Evolutionary conservation across 192 early-diverging fungal species (phyloP), one percentile per base, ranked within the genome.

Genomic region (Spizellomyces sp.): DNA sequence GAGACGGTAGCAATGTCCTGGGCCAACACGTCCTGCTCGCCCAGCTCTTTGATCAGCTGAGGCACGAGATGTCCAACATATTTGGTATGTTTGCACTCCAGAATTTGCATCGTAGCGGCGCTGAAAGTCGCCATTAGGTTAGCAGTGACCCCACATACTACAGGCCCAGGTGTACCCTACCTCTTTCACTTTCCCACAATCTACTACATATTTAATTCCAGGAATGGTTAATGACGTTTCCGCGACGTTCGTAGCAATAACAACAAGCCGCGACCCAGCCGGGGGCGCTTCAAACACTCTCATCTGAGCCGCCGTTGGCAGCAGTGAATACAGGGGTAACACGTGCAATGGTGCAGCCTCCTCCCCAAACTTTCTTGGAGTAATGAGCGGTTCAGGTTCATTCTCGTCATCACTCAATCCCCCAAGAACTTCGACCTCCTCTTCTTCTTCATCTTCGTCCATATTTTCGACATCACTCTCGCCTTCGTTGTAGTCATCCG

Each of bases 181-280:
- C 27, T 36, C 27, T 73, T 99, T 99, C 14, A 89, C 92, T 70
- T 97, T 96, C 17, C 96, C 97, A 15, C 90, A 86, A 77, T 99
- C 97, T 6, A 99, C 91, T 5, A 99, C 97, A 73, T 98, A 98
- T 17, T 89, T 87, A 66, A 99, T 92, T 41, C 91, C 91, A 8
- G 97, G 96, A 47, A 99, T 98, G 4, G 97, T 99, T 19, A 99
- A 88, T 10, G 93, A 95, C 0, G 97, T 99, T 83, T 99, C 97
- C n/a, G 97, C 97, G 5, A 99, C 94, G 73, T 99, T 98, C 58
- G 97, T 99, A 6, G 96, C 96, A 15, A 99, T 85, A 9, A 99
- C 94, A 73, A 94, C 95, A 17, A 98, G 81, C 12, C 98, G 88
- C 14, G 89, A 88, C 45, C 96, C 96, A 14, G 89, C 81, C 8